Base-by-base conservation (phyloP, 2,329 filamentous ascomycete genomes). In the Penicillium sp. region DNA sequence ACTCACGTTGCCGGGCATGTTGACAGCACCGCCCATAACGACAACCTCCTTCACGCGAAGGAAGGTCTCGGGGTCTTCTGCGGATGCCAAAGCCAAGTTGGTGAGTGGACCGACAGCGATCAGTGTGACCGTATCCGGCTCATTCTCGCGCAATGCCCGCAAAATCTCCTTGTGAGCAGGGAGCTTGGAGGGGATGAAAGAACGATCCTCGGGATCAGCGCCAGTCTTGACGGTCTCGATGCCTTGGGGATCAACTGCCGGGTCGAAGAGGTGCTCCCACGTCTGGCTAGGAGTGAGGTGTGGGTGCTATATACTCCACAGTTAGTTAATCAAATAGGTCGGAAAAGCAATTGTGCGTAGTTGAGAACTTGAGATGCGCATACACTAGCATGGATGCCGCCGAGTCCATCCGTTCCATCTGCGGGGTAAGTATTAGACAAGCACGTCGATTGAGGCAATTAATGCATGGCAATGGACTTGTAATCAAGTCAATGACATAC, bases 11-110 rank as follows among this genome's bases (percentile, higher is more conserved):
- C 95, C 95, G 52, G 87, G 84, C 46, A 87, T 79, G 59, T 90
- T 83, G 55, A 99, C 85, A 24, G 91, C 88, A 60, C 95, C 95
- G 59, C 94, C 95, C 95, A 99, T 99, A 49, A 97, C 90, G 4
- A 96, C 89, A 3, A 99, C 85, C 76, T 98, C 92, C 75, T 96
- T 96, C 50, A 88, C 91, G 44, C 87, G 87, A 56, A 99, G 82
- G 75, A 99, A 97, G 0, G 92, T 89, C 75, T 94, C 91, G 0
- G 93, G 89, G 66, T 98, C 94, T 69, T 92, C 87, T 14, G 92
- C 88, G 2, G 95, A 93, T 3, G 95, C 95, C 27, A 96, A 77
- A 1, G 95, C 95, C 33, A 96, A 79, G 73, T 96, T 99, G n/a
- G 95, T 98, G 66, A 98, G 80, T 1, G 95, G 95, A 0, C 95